A percentile compares a stretch with the other conserved stretches of the same genome.
Conservation (phyloP, 345 rosid species). For the Populus tremula region DNA sequence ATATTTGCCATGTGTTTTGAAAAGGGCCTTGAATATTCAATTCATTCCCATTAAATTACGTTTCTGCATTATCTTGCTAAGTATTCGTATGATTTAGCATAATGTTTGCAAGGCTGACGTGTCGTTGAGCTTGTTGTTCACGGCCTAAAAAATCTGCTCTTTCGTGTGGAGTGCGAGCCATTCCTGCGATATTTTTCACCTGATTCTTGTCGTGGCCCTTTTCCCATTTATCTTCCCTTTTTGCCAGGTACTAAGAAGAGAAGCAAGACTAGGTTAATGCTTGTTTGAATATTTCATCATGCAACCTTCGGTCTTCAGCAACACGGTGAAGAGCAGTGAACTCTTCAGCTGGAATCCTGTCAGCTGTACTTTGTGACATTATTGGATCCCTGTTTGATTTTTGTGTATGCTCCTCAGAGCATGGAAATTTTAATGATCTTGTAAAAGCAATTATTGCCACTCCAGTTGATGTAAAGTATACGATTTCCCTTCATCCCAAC, state of each 20-base stretch:
- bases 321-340: not conserved
- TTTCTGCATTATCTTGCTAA: not conserved
- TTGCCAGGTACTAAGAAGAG: slow-evolving; percentile 70
- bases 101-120: not conserved
- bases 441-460: slow-evolving; percentile 2
- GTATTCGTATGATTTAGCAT: not conserved
- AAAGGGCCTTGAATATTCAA: not conserved
- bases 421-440: not conserved
- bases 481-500: not conserved
- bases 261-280: slow-evolving; percentile 63
- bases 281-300: not conserved
- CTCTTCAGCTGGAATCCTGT: not conserved
- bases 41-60: not conserved
- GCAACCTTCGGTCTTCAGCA: not conserved
- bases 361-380: not conserved
- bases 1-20: not conserved
- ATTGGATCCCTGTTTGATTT: not conserved
- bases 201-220: not conserved
- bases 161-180: not conserved
- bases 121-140: not conserved
- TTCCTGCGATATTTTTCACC: not conserved
- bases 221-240: not conserved
- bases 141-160: not conserved
- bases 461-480: slow-evolving; percentile 6
- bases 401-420: not conserved